phyloP scores from a whole-genome alignment of 305 asterid species.

The Fraxinus paxiana region DNA sequence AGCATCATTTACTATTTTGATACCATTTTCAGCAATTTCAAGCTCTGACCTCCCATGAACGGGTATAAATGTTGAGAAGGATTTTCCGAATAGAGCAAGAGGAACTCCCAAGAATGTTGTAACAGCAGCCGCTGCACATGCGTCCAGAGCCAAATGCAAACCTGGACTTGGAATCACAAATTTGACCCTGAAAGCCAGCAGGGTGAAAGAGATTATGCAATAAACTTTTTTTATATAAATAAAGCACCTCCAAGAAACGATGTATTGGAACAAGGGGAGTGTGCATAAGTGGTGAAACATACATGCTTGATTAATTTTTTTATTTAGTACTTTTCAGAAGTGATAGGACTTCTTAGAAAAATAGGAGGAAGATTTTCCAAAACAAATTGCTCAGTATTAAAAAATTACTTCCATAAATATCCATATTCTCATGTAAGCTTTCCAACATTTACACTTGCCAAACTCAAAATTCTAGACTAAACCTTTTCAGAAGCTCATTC shows the following conservation, averaged over 20 bases:
- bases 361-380: background rate
- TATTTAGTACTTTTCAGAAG: background rate
- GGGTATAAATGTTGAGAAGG: conserved; percentile 26
- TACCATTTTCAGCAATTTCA: conserved; percentile 25
- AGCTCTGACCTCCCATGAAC: conserved; percentile 27
- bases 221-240: background rate
- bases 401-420: background rate
- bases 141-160: conserved; percentile 30
- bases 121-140: conserved; percentile 43
- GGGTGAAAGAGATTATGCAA: background rate
- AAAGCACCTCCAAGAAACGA: background rate
- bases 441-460: background rate
- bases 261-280: background rate
- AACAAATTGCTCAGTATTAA: background rate
- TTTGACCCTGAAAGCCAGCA: conserved; percentile 23
- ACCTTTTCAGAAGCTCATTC: background rate
- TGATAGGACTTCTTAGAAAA: background rate
- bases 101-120: conserved; percentile 30
- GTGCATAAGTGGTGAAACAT: background rate
- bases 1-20: conserved; percentile 28
- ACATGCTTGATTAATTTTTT: background rate
- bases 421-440: background rate
- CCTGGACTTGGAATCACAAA: conserved; percentile 31
- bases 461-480: background rate
- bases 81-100: conserved; percentile 27